phyloP scores from a whole-genome alignment of 768 basidiomycete genomes.

The Lentinula edodes region DNA sequence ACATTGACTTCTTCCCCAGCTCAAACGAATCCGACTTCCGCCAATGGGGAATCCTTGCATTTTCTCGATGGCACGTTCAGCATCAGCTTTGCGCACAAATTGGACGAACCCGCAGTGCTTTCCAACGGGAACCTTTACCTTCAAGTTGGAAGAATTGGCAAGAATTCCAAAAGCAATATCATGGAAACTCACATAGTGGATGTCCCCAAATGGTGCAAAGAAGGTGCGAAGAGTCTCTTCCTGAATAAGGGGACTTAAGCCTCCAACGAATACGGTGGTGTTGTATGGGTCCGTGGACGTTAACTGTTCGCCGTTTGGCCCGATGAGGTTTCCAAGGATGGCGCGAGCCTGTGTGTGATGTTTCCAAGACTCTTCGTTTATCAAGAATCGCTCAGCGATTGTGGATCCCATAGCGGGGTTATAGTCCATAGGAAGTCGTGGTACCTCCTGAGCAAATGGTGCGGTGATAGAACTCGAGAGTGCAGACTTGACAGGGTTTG shows the following conservation, averaged over 20 bases:
- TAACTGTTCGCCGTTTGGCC: slow-evolving; percentile 81
- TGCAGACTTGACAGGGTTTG: slow-evolving; percentile 24
- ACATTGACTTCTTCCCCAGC: slow-evolving; percentile 96
- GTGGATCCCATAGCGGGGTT: slow-evolving; percentile 18
- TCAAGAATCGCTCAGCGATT: slow-evolving; percentile 46
- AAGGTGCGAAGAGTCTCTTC: slow-evolving; percentile 90
- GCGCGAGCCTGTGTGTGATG: slow-evolving; percentile 81
- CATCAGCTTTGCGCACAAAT: slow-evolving; percentile 87
- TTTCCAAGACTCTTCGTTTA: slow-evolving; percentile 77
- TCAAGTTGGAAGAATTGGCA: slow-evolving; percentile 10
- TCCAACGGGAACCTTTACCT: slow-evolving; percentile 96
- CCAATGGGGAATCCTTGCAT: slow-evolving; percentile 97
- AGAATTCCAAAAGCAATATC: not conserved
- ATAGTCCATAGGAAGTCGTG: slow-evolving; percentile 3
- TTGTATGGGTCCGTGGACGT: slow-evolving; percentile 94
- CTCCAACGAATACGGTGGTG: slow-evolving; percentile 93
- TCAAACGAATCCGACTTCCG: slow-evolving; percentile 84
- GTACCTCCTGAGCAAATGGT: not conserved
- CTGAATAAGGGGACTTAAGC: slow-evolving; percentile 79
- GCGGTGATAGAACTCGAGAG: slow-evolving; percentile 12
- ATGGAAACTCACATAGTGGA: slow-evolving; percentile 67
- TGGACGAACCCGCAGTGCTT: slow-evolving; percentile 97
- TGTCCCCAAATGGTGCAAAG: slow-evolving; percentile 89
- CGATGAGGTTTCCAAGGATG: slow-evolving; percentile 77
- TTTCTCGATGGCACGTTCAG: slow-evolving; percentile 88